Conservation (phyloP, 2,329 filamentous ascomycete genomes). For the Alternaria dauci region DNA sequence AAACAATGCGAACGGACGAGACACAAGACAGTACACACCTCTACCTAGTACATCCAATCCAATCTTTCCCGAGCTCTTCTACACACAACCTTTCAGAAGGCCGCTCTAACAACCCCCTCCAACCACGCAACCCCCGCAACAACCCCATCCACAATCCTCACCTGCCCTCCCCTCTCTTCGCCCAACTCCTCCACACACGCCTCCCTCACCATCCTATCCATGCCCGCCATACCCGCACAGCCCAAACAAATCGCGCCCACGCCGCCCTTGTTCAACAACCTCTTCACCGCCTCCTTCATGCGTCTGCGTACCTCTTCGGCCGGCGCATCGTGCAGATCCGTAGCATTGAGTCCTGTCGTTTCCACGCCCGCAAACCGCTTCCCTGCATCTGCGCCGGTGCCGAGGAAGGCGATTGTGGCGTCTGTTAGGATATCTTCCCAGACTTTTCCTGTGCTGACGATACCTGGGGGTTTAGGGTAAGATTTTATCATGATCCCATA, state of each 20-base stretch:
- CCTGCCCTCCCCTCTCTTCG: constrained; percentile 62
- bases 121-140: constrained; percentile 72
- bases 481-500: too few species aligned
- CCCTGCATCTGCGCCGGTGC: constrained; percentile 51
- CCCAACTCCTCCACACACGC: constrained; percentile 73
- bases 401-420: constrained; percentile 72
- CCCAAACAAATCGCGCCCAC: constrained; percentile 80
- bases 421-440: constrained; percentile 78
- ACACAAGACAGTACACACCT: too few species aligned
- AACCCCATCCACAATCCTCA: constrained; percentile 83
- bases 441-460: constrained; percentile 84
- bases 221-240: constrained; percentile 89
- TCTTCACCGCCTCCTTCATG: constrained; percentile 74
- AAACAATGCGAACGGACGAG: too few species aligned
- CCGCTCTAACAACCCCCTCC: constrained; percentile 60
- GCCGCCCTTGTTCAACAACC: constrained; percentile 65
- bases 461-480: constrained; percentile 44
- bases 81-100: too few species aligned
- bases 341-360: constrained; percentile 81
- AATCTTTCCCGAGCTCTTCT: too few species aligned
- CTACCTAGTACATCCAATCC: too few species aligned
- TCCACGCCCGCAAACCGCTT: constrained; percentile 78
- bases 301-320: constrained; percentile 69
- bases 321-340: constrained; percentile 76
- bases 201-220: constrained; percentile 77